Evolutionary conservation across 2,329 filamentous ascomycete genomes (phyloP), one percentile per base, ranked within the genome.

Genomic region (Amauroascus verrucosus): DNA sequence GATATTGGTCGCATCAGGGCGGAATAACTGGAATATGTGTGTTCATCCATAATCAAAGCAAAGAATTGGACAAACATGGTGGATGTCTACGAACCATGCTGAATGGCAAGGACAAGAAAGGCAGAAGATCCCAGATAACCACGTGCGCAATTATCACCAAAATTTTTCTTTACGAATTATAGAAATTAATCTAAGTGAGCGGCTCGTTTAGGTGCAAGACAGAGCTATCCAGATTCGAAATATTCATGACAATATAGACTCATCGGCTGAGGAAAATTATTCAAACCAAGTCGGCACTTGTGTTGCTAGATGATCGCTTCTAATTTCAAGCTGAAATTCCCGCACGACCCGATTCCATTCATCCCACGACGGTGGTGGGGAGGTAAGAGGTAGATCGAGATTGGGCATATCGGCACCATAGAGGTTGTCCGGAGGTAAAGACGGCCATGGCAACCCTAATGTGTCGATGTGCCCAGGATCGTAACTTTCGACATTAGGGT

Each of bases 281-380:
- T 58, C 56, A 48, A 59, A 55, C 54, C 58, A 59, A 47, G 50
- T 51, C 13, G 35, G 44, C 35, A 51, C 18, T 26, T 44, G 48
- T n/a, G 44, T 48, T 33, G 44, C 43, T 35, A 53, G 5, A 22
- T 33, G n/a, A 13, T 48, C 51, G 11, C 32, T 53, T 33, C 33
- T 47, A 32, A 59, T 43, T 40, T 58, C 58, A 46, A 54, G 35
- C 30, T 58, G 58, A 32, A 59, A 59, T 48, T 59, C 58, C 6
- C 56, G 52, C 20, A 59, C 50, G 11, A 58, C 48, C 48, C 55
- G 49, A 43, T 58, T 55, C 58, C 58, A 59, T 35, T 56, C 56
- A 48, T 54, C 52, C 58, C 54, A 57, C 5, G 55, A 54, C 7
- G 54, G 56, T 40, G 47, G 55, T 13, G 37, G 37, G 9, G 48